A percentile compares a stretch with the other conserved stretches of the same genome.
Evolutionary conservation across 352 stramenopile species (phyloP).

Genomic region (Phytophthora pinifolia): DNA sequence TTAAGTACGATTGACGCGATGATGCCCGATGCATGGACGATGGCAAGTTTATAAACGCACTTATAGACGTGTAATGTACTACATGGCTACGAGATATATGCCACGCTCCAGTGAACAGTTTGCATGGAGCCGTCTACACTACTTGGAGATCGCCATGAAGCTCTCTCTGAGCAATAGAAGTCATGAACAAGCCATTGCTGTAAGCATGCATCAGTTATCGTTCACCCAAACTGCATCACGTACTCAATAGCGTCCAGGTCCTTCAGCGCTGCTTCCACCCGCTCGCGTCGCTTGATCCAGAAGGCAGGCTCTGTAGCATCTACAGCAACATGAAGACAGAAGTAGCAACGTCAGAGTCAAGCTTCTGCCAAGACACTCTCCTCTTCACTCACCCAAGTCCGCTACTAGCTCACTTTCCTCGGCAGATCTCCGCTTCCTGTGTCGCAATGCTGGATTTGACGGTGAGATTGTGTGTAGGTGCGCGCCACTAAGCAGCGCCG

Average conservation of each 20-base stretch:
- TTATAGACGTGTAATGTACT: slow-evolving; percentile 1
- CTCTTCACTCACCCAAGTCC: slow-evolving; percentile 16
- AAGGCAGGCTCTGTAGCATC: slow-evolving; percentile 33
- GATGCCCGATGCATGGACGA: too few species aligned
- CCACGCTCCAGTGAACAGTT: neutral
- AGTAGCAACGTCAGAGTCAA: slow-evolving; percentile 1
- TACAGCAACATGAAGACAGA: slow-evolving; percentile 15
- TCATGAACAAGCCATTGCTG: too few species aligned
- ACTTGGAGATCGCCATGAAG: slow-evolving; percentile 19
- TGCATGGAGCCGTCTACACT: neutral
- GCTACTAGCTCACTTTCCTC: slow-evolving; percentile 5
- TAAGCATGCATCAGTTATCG: too few species aligned
- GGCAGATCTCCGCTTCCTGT: slow-evolving; percentile 9
- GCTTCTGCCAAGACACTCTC: too few species aligned
- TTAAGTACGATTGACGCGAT: too few species aligned
- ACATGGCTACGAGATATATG: neutral
- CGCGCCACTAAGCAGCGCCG: slow-evolving; percentile 7
- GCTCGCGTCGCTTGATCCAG: slow-evolving; percentile 40
- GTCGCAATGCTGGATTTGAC: slow-evolving; percentile 6
- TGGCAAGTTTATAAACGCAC: slow-evolving; percentile 3
- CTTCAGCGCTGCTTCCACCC: slow-evolving; percentile 32
- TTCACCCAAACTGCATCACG: slow-evolving; percentile 3
- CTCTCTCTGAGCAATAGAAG: slow-evolving; percentile 17
- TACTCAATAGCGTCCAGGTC: slow-evolving; percentile 43
- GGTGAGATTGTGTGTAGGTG: slow-evolving; percentile 14